A percentile compares a stretch with the other conserved stretches of the same genome.
Conservation (phyloP, 441 rosid species). For the Gossypium trilobum region DNA sequence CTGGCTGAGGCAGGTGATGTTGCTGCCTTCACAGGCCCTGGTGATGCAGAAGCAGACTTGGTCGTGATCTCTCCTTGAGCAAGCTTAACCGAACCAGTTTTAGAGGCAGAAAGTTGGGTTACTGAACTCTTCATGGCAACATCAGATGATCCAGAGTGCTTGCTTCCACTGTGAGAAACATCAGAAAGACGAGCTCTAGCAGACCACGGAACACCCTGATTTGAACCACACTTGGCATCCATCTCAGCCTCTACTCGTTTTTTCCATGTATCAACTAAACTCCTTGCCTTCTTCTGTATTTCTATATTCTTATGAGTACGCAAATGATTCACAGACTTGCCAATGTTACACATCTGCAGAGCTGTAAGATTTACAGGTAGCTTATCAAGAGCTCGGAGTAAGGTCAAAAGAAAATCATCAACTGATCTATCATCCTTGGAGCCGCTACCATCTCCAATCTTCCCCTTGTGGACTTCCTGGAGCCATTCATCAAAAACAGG, state of each 20-base stretch:
- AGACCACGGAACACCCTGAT: slow-evolving; percentile 57
- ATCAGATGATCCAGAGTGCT: slow-evolving; percentile 54
- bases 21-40: slow-evolving; percentile 44
- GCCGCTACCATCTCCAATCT: slow-evolving; percentile 55
- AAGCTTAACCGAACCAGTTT: slow-evolving; percentile 46
- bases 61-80: slow-evolving; percentile 40
- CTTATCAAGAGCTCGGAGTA: slow-evolving; percentile 86
- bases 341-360: slow-evolving; percentile 78
- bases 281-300: slow-evolving; percentile 85
- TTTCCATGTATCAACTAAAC: slow-evolving; percentile 95
- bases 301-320: slow-evolving; percentile 71
- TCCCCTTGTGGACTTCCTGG: slow-evolving; percentile 93
- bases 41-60: slow-evolving; percentile 46
- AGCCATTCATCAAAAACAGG: slow-evolving; percentile 93
- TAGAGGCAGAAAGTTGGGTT: slow-evolving; percentile 49
- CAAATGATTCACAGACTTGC: slow-evolving; percentile 90
- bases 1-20: slow-evolving; percentile 35
- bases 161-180: slow-evolving; percentile 48
- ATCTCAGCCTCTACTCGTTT: slow-evolving; percentile 93
- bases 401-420: slow-evolving; percentile 68
- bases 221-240: slow-evolving; percentile 70
- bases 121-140: slow-evolving; percentile 50
- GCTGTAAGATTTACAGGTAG: slow-evolving; percentile 88
- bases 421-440: slow-evolving; percentile 65
- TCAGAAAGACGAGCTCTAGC: slow-evolving; percentile 52